These are phyloP conservation scores for Coniferiporia weirii DNA, from an alignment of 1,284 basidiomycete species.

Conservation along the genomic window DNA sequence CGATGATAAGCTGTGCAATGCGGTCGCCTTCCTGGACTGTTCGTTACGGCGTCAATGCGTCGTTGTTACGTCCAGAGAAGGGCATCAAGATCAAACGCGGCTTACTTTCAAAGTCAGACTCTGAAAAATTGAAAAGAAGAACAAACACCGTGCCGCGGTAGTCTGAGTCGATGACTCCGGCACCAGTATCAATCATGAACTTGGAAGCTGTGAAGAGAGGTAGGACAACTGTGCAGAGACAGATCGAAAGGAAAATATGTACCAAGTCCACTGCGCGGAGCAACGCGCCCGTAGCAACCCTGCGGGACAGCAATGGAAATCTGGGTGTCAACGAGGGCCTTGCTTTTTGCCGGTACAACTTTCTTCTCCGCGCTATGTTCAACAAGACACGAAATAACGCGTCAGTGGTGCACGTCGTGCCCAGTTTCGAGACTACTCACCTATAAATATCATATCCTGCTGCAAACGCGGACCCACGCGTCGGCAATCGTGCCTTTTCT, in stretches of 20 bases:
- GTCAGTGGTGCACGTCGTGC: neutral
- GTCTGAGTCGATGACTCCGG: constrained; percentile 95
- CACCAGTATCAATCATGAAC: constrained; percentile 95
- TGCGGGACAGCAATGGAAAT: constrained; percentile 88
- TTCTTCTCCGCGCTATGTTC: constrained; percentile 69
- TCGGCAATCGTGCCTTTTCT: constrained; percentile 79
- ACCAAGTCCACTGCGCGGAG: constrained; percentile 93
- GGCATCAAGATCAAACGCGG: neutral
- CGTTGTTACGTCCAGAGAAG: neutral
- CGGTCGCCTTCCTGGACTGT: constrained; percentile 88
- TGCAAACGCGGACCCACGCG: constrained; percentile 78
- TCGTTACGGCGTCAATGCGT: neutral
- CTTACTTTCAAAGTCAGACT: constrained; percentile 82
- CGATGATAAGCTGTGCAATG: constrained; percentile 91
- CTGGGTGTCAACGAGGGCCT: constrained; percentile 87
- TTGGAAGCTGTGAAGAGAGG: constrained; percentile 68
- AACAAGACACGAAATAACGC: neutral
- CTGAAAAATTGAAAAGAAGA: constrained; percentile 91
- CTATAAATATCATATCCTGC: constrained; percentile 96
- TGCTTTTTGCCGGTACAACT: constrained; percentile 77
- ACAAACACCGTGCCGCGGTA: constrained; percentile 92
- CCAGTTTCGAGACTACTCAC: constrained; percentile 34
- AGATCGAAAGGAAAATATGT: constrained; percentile 24
- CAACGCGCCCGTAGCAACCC: constrained; percentile 94
- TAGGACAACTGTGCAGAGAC: constrained; percentile 1